phyloP scores from a whole-genome alignment of 768 basidiomycete genomes.

The Leccinum disarticulatum region DNA sequence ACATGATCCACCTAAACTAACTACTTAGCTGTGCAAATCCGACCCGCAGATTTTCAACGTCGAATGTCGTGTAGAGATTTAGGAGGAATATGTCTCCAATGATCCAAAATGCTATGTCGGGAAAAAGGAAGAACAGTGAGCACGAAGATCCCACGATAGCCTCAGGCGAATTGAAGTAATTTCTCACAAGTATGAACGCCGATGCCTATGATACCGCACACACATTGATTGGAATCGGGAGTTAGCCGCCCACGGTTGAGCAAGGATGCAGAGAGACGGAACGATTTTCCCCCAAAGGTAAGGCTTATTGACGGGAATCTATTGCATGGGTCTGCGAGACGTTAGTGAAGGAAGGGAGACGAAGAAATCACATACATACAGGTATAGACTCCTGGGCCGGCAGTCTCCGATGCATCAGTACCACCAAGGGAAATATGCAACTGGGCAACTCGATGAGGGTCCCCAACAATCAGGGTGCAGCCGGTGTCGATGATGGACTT shows the following conservation, averaged over 20 bases:
- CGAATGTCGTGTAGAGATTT: neutral
- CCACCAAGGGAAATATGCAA: slow-evolving; percentile 30
- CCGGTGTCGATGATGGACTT: slow-evolving; percentile 26
- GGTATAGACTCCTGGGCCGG: slow-evolving; percentile 35
- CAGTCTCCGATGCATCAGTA: slow-evolving; percentile 12
- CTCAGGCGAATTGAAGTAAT: neutral
- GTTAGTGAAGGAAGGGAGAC: neutral
- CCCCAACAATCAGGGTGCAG: slow-evolving; percentile 10
- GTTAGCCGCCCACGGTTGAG: neutral
- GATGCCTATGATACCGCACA: neutral
- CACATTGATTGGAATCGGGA: neutral
- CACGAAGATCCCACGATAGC: neutral
- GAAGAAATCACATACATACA: neutral
- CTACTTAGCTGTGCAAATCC: neutral
- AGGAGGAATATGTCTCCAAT: neutral
- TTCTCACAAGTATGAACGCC: neutral
- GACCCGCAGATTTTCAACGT: neutral
- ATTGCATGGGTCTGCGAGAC: neutral
- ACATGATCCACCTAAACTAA: too few relatives aligned
- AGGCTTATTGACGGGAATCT: neutral
- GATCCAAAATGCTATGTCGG: neutral
- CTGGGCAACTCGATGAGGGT: slow-evolving; percentile 6
- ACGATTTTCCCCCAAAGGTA: neutral
- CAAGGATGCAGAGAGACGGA: neutral
- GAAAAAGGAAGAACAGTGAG: neutral